Evolutionary conservation across 2,329 filamentous ascomycete species (phyloP).

Genomic region (Exserohilum turcica): DNA sequence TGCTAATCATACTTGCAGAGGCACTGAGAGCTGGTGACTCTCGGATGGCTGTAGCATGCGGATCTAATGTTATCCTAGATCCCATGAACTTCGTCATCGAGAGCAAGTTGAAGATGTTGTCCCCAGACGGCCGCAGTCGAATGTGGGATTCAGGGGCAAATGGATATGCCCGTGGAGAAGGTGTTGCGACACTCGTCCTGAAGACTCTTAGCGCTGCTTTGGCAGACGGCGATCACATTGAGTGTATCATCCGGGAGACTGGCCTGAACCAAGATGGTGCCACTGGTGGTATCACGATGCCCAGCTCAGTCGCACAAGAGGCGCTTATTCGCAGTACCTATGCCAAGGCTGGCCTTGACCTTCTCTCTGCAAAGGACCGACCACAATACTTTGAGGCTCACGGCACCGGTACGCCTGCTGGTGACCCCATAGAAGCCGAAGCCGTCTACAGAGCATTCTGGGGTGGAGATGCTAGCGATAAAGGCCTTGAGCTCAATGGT

Average conservation of each 20-base stretch:
- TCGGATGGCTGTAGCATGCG: slow-evolving; percentile 23
- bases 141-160: slow-evolving; percentile 52
- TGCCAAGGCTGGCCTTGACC: slow-evolving; percentile 43
- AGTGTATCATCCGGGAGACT: slow-evolving; percentile 47
- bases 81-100: slow-evolving; percentile 2
- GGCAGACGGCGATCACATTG: slow-evolving; percentile 53
- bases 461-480: no score
- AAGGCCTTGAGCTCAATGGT: not conserved
- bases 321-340: slow-evolving; percentile 43
- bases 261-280: slow-evolving; percentile 48
- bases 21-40: slow-evolving; percentile 19
- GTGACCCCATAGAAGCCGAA: not conserved
- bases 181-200: slow-evolving; percentile 56
- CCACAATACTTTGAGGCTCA: slow-evolving; percentile 38
- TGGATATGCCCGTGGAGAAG: slow-evolving; percentile 61
- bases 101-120: not conserved
- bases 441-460: slow-evolving; percentile 19
- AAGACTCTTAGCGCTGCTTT: slow-evolving; percentile 58
- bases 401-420: not conserved
- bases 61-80: slow-evolving; percentile 13
- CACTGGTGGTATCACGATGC: slow-evolving; percentile 49
- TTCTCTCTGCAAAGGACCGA: slow-evolving; percentile 1
- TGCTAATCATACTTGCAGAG: no score
- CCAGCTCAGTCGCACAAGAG: slow-evolving; percentile 52
- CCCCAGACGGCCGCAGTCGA: not conserved